These are phyloP conservation scores for Zalaria sp. DNA, from an alignment of 2,329 filamentous ascomycete species.

Conservation along the genomic window DNA sequence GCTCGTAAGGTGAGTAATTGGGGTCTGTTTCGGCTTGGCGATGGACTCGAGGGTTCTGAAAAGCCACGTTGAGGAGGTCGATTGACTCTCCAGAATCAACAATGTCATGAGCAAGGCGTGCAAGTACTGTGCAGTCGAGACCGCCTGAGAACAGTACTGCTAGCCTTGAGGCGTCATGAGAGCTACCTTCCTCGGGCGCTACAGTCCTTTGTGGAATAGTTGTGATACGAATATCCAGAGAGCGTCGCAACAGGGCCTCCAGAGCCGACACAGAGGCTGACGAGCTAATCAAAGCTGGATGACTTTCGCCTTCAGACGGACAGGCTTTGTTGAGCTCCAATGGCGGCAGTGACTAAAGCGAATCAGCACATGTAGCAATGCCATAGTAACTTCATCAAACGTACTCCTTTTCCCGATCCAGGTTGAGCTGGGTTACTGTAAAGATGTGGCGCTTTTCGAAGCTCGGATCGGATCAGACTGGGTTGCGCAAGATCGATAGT, in stretches of 20 bases:
- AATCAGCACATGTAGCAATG: too few relatives aligned
- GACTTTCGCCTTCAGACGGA: not conserved
- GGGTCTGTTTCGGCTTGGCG: conserved; percentile 15
- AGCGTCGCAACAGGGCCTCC: conserved; percentile 10
- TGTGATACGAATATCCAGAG: conserved; percentile 29
- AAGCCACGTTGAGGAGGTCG: conserved; percentile 89
- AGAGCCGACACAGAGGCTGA: conserved; percentile 2
- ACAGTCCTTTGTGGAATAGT: conserved; percentile 41
- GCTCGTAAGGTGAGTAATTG: conserved; percentile 47
- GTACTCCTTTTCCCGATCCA: too few relatives aligned
- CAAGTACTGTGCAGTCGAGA: conserved; percentile 80
- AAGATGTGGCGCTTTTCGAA: too few relatives aligned
- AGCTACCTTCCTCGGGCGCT: not conserved
- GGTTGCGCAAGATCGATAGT: conserved; percentile 38
- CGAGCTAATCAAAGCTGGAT: not conserved
- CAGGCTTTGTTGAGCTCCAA: not conserved
- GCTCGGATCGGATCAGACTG: too few relatives aligned
- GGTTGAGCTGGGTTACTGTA: too few relatives aligned
- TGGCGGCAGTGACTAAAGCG: too few relatives aligned
- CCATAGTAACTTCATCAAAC: too few relatives aligned
- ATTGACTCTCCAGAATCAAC: conserved; percentile 55
- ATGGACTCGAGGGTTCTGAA: conserved; percentile 73
- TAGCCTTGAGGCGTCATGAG: conserved; percentile 33
- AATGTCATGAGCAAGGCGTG: conserved; percentile 64
- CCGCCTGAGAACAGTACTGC: conserved; percentile 89